Conservation (phyloP, 768 basidiomycete species). For the Holtermanniella nyarrowii region DNA sequence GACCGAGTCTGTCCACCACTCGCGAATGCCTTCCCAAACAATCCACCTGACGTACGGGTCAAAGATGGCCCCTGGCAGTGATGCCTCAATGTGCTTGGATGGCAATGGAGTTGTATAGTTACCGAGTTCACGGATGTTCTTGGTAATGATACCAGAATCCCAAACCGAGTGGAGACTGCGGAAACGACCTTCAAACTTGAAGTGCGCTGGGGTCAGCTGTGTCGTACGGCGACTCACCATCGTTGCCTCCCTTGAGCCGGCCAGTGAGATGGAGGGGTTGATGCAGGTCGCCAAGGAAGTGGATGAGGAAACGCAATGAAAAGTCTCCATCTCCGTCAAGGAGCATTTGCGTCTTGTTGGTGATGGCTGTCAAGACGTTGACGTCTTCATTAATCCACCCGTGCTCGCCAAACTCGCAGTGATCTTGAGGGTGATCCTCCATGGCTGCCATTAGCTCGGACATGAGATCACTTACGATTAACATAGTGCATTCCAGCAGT, state of each 20-base stretch:
- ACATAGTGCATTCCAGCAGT: constrained; percentile 40
- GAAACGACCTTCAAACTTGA: constrained; percentile 58
- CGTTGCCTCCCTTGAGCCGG: constrained; percentile 78
- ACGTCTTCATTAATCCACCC: constrained; percentile 54
- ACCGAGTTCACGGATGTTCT: constrained; percentile 62
- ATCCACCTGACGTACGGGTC: constrained; percentile 78
- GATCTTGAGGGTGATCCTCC: constrained; percentile 65
- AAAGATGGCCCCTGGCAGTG: constrained; percentile 70
- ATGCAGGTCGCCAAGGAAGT: constrained; percentile 89
- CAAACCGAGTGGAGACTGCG: constrained; percentile 80
- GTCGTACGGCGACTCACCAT: constrained; percentile 37
- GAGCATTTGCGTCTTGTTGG: constrained; percentile 61
- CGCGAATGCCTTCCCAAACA: constrained; percentile 70
- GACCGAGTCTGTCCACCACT: constrained; percentile 56
- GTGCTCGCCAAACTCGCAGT: constrained; percentile 61
- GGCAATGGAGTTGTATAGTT: constrained; percentile 75
- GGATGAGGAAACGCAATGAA: constrained; percentile 82
- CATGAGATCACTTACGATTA: constrained; percentile 26
- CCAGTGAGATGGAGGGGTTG: constrained; percentile 87
- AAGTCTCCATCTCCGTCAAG: constrained; percentile 48
- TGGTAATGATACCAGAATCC: constrained; percentile 73
- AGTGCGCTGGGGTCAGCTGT: constrained; percentile 45
- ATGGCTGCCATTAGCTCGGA: constrained; percentile 37
- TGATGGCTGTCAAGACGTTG: constrained; percentile 68
- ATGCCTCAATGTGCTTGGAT: constrained; percentile 53